These are phyloP conservation scores for Phallus indusiatus DNA, from an alignment of 768 basidiomycete species.

Conservation along the genomic window DNA sequence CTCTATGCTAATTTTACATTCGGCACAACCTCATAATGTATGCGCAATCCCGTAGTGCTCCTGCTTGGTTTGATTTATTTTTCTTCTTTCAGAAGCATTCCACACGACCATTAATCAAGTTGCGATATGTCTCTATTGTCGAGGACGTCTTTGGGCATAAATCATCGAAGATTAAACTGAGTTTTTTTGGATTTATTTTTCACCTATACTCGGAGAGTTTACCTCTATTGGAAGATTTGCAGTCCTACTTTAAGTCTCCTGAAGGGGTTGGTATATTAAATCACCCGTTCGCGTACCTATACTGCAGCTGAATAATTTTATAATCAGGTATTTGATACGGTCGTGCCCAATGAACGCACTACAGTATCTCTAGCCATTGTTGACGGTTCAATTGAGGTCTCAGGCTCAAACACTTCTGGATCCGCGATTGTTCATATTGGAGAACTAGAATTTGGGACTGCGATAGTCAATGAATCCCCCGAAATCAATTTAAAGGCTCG, in stretches of 20 bases:
- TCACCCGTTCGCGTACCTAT: background rate
- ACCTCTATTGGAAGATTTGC: constrained; percentile 52
- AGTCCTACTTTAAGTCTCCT: constrained; percentile 65
- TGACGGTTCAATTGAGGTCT: constrained; percentile 57
- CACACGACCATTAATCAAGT: constrained; percentile 44
- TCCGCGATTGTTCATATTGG: constrained; percentile 59
- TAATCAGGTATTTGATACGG: constrained; percentile 78
- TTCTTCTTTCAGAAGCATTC: constrained; percentile 11
- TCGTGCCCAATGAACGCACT: constrained; percentile 84
- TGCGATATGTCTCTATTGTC: constrained; percentile 57
- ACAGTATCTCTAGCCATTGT: constrained; percentile 50
- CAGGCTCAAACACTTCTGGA: constrained; percentile 51
- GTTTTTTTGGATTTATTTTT: constrained; percentile 54
- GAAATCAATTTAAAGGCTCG: constrained; percentile 43
- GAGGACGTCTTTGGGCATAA: constrained; percentile 58
- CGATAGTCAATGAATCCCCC: constrained; percentile 57
- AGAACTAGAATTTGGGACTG: constrained; percentile 59
- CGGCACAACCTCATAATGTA: constrained; percentile 48
- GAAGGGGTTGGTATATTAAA: constrained; percentile 56
- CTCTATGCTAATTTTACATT: constrained; percentile 33
- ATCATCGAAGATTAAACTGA: constrained; percentile 63
- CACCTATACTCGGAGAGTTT: constrained; percentile 49
- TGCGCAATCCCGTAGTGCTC: constrained; percentile 30
- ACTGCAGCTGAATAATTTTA: background rate
- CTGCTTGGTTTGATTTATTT: background rate